Evolutionary conservation across 495 filamentous ascomycete species (phyloP).

Genomic region (Penicillium roqueforti): DNA sequence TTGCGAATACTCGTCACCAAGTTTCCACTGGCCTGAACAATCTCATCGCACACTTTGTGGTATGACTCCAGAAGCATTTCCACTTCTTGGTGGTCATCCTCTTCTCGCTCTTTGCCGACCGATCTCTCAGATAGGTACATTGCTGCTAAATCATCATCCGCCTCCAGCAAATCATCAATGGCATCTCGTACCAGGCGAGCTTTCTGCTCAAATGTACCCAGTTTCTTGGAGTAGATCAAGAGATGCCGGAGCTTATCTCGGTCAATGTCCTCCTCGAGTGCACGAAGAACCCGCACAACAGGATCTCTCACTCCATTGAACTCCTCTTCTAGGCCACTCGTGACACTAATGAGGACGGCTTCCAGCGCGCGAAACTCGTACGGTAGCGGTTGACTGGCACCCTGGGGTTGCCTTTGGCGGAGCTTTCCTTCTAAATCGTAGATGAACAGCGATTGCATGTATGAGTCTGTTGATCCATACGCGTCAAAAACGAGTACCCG

Average conservation of each 20-base stretch:
- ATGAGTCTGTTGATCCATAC: constrained; percentile 90
- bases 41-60: constrained; percentile 96
- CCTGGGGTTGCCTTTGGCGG: constrained; percentile 48
- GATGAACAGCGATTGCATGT: constrained; percentile 94
- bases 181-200: constrained; percentile 91
- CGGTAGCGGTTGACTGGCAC: constrained; percentile 49
- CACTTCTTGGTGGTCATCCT: constrained; percentile 92
- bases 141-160: constrained; percentile 88
- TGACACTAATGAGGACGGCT: constrained; percentile 60
- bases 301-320: constrained; percentile 91
- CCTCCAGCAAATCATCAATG: constrained; percentile 94
- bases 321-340: constrained; percentile 82
- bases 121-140: constrained; percentile 94
- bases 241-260: constrained; percentile 86
- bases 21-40: constrained; percentile 90
- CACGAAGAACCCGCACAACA: constrained; percentile 79
- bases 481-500: constrained; percentile 93
- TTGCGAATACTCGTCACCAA: constrained; percentile 94
- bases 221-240: constrained; percentile 87
- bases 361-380: constrained; percentile 62
- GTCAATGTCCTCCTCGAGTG: constrained; percentile 96
- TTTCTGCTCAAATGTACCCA: constrained; percentile 97
- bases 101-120: constrained; percentile 65
- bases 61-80: constrained; percentile 97
- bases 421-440: constrained; percentile 75